Base-by-base conservation (phyloP, 2,329 filamentous ascomycete species). In the Fusarium gaditjirri region DNA sequence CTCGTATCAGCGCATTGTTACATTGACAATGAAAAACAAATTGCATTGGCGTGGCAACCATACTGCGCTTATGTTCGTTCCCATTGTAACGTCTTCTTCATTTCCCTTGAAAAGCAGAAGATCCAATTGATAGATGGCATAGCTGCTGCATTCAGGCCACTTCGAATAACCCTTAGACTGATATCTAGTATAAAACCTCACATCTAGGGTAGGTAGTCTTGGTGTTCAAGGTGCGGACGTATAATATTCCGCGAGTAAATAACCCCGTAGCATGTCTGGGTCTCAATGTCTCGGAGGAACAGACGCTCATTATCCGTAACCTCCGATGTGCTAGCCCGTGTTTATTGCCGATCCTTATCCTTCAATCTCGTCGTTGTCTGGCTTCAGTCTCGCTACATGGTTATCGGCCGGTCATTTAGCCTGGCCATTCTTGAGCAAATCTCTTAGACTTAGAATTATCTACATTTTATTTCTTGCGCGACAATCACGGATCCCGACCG, bases 21-120 rank as follows among this genome's bases (percentile, higher is more conserved):
- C n/a, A 25, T 23, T 14, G 29, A 8, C n/a, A 23, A 10, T 6
- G 3, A 10, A 33, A 2, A 11, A 0, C 17, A 2, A 11, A 0
- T 9, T 35, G 11, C 46, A 19, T 8, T 50, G 29, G 12, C n/a
- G 12, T 3, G 19, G 31, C n/a, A 50, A 50, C 47, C 6, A 13
- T 4, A 11, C 8, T 21, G 29, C 4, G 25, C 2, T 19, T 19
- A 3, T 33, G 3, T 14, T 19, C 25, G n/a, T n/a, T n/a, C 13
- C 2, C 8, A 2, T 8, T 14, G 5, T 8, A 11, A 5, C 8
- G 2, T 33, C 2, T 10, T 23, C n/a, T 19, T 23, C 33, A 16
- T 33, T 33, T 29, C 17, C 11, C 11, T n/a, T n/a, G n/a, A n/a
- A n/a, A n/a, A 5, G 19, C 7, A 13, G 5, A 25, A 43, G 16